phyloP scores from a whole-genome alignment of 108 stramenopile genomes.

The Nannochloropsis gaditana region DNA sequence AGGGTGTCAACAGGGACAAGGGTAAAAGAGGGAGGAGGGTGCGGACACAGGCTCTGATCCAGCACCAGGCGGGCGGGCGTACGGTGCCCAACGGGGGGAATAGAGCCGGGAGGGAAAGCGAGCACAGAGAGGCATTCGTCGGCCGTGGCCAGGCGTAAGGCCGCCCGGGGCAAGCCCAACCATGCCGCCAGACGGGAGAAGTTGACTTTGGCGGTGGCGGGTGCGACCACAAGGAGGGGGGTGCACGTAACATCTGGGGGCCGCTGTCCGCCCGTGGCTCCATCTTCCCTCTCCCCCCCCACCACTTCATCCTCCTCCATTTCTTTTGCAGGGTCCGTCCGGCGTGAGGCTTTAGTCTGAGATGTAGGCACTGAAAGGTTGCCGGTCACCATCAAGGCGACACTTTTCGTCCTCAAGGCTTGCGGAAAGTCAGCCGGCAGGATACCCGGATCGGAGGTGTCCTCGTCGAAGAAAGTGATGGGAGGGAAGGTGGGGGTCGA shows the following conservation, averaged over 20 bases:
- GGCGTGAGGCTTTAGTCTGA: too few species aligned
- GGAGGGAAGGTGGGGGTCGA: background rate
- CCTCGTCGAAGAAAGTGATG: background rate
- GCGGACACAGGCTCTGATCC: background rate
- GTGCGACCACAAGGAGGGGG: background rate
- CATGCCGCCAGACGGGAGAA: background rate
- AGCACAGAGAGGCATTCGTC: background rate
- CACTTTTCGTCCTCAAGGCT: background rate
- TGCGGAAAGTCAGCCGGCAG: background rate
- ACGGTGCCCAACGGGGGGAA: background rate
- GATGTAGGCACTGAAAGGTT: background rate
- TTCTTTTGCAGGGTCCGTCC: too few species aligned
- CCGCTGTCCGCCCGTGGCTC: too few species aligned
- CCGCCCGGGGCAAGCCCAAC: background rate
- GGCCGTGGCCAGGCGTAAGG: background rate
- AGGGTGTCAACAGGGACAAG: background rate
- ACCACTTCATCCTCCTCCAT: too few species aligned
- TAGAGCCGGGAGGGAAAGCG: background rate
- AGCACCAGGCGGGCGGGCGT: background rate
- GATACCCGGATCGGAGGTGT: background rate
- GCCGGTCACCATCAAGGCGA: background rate
- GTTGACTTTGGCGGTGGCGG: background rate
- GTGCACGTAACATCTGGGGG: background rate
- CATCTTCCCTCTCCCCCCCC: too few species aligned
- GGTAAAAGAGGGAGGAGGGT: background rate